Conservation (phyloP, 2,329 filamentous ascomycete genomes). For the Zymoseptoria crescenta region DNA sequence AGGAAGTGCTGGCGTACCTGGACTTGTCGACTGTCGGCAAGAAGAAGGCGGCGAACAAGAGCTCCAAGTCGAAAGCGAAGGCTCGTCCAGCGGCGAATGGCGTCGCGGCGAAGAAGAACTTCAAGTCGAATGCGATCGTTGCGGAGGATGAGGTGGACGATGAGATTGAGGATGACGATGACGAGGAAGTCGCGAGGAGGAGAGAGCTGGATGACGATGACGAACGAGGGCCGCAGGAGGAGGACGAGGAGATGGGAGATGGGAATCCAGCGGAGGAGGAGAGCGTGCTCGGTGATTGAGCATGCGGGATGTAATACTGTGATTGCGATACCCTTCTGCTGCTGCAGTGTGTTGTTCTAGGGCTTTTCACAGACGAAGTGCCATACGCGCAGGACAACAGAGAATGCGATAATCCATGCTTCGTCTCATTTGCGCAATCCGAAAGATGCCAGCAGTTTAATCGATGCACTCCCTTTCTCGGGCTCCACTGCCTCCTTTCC, state of each 20-base stretch:
- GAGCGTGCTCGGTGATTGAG: constrained; percentile 35
- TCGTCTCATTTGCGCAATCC: neutral
- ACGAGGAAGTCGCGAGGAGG: constrained; percentile 29
- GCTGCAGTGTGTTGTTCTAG: neutral
- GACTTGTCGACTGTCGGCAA: constrained; percentile 48
- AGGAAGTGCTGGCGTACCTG: constrained; percentile 72
- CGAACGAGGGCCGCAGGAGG: constrained; percentile 15
- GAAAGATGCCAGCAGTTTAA: too few relatives aligned
- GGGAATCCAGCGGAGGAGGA: constrained; percentile 36
- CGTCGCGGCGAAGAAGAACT: constrained; percentile 36
- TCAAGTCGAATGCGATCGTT: constrained; percentile 35
- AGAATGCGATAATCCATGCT: neutral
- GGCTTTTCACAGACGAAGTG: neutral
- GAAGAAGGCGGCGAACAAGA: constrained; percentile 33
- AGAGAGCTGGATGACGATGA: constrained; percentile 9
- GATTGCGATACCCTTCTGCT: neutral
- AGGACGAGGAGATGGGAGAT: constrained; percentile 29
- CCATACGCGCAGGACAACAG: neutral
- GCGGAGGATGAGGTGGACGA: constrained; percentile 35
- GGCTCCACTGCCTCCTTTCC: too few relatives aligned
- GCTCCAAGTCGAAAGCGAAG: constrained; percentile 19
- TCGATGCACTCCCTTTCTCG: too few relatives aligned
- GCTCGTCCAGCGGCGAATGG: constrained; percentile 26
- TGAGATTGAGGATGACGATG: constrained; percentile 37
- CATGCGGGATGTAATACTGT: neutral